phyloP scores from a whole-genome alignment of 495 filamentous ascomycete species.

The Tuber magnatum region DNA sequence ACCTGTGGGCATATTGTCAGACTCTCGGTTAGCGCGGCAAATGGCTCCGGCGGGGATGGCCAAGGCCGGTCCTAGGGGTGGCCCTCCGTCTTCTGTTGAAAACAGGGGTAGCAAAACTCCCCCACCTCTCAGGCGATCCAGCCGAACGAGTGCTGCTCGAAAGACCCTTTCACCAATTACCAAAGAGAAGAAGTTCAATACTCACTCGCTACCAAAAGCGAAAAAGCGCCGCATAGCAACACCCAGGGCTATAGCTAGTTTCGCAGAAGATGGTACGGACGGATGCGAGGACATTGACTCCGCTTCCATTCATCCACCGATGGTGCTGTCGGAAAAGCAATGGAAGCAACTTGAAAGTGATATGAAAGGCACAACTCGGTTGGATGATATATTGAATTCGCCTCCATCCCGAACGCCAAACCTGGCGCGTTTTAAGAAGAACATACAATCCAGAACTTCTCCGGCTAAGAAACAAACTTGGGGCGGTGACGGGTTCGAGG shows the following conservation, averaged over 20 bases:
- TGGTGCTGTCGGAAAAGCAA: constrained; percentile 12
- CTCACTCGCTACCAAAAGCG: not conserved
- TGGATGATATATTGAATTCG: constrained; percentile 26
- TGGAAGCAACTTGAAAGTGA: constrained; percentile 20
- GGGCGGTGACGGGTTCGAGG: constrained; percentile 6
- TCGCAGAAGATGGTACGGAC: constrained; percentile 32
- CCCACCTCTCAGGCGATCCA: not conserved
- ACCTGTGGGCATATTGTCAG: not conserved
- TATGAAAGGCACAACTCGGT: constrained; percentile 20
- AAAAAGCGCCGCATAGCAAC: constrained; percentile 11
- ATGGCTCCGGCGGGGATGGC: not conserved
- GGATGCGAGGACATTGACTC: constrained; percentile 10
- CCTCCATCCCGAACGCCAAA: constrained; percentile 31
- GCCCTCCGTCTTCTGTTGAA: not conserved
- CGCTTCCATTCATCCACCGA: constrained; percentile 12
- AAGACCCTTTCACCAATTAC: constrained; percentile 1
- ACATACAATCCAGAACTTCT: constrained; percentile 18
- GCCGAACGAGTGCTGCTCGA: not conserved
- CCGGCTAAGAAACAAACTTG: constrained; percentile 19
- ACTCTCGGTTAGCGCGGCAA: constrained; percentile 9
- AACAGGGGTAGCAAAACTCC: not conserved
- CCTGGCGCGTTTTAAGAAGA: constrained; percentile 22
- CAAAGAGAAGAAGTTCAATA: not conserved
- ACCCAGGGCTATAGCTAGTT: constrained; percentile 16
- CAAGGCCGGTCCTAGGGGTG: constrained; percentile 4